phyloP scores from a whole-genome alignment of 805 yeast genomes.

The Debaryomyces prosopidis region DNA sequence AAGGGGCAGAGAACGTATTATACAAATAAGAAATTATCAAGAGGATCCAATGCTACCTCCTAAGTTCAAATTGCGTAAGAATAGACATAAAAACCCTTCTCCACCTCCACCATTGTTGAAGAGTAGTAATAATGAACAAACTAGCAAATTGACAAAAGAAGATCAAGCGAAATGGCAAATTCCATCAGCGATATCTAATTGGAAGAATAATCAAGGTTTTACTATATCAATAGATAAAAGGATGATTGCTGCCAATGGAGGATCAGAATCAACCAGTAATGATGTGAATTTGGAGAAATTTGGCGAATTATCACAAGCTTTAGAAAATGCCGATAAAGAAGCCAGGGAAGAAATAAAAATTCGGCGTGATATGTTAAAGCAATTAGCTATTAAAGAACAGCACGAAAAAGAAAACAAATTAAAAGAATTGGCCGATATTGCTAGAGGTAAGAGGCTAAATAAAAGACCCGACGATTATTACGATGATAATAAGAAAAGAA shows the following conservation, averaged over 20 bases:
- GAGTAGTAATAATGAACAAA: constrained; percentile 45
- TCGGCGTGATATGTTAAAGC: constrained; percentile 26
- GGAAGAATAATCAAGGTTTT: constrained; percentile 93
- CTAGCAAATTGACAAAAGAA: constrained; percentile 55
- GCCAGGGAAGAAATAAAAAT: constrained; percentile 28
- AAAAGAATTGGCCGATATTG: constrained; percentile 26
- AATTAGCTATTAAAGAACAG: constrained; percentile 25
- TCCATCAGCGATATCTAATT: constrained; percentile 89
- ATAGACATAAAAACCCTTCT: constrained; percentile 64
- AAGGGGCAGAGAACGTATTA: constrained; percentile 37
- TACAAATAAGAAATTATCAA: constrained; percentile 66
- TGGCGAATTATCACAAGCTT: constrained; percentile 65
- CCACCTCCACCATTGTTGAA: constrained; percentile 62
- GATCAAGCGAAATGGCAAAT: constrained; percentile 83
- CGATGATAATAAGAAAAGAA: constrained; percentile 11
- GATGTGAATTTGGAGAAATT: constrained; percentile 56
- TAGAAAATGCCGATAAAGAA: constrained; percentile 57
- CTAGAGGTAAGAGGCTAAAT: constrained; percentile 19
- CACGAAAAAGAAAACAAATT: constrained; percentile 29
- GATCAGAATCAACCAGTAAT: constrained; percentile 14
- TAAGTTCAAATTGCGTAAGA: constrained; percentile 67
- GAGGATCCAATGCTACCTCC: constrained; percentile 89
- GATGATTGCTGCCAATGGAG: constrained; percentile 51
- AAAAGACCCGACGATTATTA: constrained; percentile 2
- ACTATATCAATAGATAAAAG: constrained; percentile 80